Conservation (phyloP, 805 yeast species). For the Barnettozyma sp. region DNA sequence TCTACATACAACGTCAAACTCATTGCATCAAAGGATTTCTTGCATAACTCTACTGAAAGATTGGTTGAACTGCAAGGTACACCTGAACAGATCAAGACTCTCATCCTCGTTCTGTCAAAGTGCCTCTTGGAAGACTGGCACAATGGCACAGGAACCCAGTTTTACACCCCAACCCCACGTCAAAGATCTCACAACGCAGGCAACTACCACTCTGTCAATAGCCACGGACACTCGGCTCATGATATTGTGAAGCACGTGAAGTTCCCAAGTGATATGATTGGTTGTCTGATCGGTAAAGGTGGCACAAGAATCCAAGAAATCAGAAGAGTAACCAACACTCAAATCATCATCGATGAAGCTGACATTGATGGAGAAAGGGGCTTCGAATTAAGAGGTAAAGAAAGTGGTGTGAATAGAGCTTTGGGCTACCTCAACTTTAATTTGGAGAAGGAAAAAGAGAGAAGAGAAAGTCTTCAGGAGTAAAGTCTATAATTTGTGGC, state of each 20-base stretch:
- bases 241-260: constrained; percentile 37
- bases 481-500: constrained; percentile 1
- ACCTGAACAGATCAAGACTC: constrained; percentile 51
- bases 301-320: constrained; percentile 85
- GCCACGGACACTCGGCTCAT: constrained; percentile 17
- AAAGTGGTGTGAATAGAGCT: constrained; percentile 48
- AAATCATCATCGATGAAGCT: constrained; percentile 67
- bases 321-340: constrained; percentile 70
- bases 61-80: constrained; percentile 82
- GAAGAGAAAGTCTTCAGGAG: constrained; percentile 31
- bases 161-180: constrained; percentile 46
- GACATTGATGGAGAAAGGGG: constrained; percentile 56
- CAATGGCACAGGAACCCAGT: constrained; percentile 54
- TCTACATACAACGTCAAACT: constrained; percentile 62
- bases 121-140: constrained; percentile 72
- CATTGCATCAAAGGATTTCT: constrained; percentile 80
- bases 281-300: constrained; percentile 81
- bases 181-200: constrained; percentile 6
- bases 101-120: constrained; percentile 53
- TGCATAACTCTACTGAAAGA: constrained; percentile 78
- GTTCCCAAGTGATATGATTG: constrained; percentile 78
- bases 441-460: constrained; percentile 50
- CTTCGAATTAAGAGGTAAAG: constrained; percentile 61
- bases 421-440: constrained; percentile 49
- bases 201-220: constrained; percentile 6